Evolutionary conservation across 2,329 filamentous ascomycete species (phyloP).

Genomic region (Arthrobotrys iridis): DNA sequence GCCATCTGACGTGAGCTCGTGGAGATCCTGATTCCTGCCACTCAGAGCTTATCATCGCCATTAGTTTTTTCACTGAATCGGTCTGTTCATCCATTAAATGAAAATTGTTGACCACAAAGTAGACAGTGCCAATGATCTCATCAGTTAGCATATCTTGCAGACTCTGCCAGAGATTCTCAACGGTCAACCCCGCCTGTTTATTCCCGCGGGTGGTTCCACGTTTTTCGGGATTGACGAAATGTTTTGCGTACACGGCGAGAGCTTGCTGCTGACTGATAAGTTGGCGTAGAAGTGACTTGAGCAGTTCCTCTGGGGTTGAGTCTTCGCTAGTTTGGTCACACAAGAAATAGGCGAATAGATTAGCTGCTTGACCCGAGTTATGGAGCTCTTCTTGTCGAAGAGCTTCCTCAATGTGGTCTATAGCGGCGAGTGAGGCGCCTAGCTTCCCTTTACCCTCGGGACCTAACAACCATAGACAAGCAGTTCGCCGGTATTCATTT

Average conservation of each 20-base stretch:
- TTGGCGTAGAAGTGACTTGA: slow-evolving; percentile 63
- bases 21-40: slow-evolving; percentile 56
- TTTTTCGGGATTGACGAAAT: slow-evolving; percentile 60
- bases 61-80: slow-evolving; percentile 61
- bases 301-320: slow-evolving; percentile 62
- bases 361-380: slow-evolving; percentile 57
- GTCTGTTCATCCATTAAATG: slow-evolving; percentile 61
- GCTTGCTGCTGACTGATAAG: slow-evolving; percentile 59
- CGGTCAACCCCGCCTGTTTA: slow-evolving; percentile 59
- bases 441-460: slow-evolving; percentile 64
- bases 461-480: slow-evolving; percentile 63
- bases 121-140: slow-evolving; percentile 61
- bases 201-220: slow-evolving; percentile 58
- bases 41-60: slow-evolving; percentile 60
- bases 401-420: slow-evolving; percentile 61
- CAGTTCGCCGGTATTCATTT: slow-evolving; percentile 53
- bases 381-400: slow-evolving; percentile 54
- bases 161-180: slow-evolving; percentile 63
- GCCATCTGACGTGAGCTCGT: slow-evolving; percentile 61
- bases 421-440: slow-evolving; percentile 62
- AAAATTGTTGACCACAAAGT: slow-evolving; percentile 63
- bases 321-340: slow-evolving; percentile 62
- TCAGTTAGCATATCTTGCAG: slow-evolving; percentile 63
- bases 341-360: slow-evolving; percentile 63
- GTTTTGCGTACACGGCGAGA: slow-evolving; percentile 61